phyloP scores from a whole-genome alignment of 1,139 yeast species.

The Pichia sp. region DNA sequence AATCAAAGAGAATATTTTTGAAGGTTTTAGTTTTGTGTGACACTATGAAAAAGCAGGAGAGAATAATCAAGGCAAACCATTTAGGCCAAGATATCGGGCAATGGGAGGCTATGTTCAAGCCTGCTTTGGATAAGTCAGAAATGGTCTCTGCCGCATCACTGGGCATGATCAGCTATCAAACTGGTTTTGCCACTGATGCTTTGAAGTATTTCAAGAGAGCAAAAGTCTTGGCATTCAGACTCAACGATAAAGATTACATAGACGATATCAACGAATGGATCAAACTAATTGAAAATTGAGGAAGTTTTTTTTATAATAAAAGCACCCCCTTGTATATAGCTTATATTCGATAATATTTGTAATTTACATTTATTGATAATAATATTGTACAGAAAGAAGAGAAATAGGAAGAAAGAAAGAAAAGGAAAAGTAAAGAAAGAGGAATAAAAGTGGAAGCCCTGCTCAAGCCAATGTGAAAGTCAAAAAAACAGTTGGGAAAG shows the following conservation, averaged over 20 bases:
- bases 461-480: not conserved
- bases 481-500: not conserved
- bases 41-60: conserved; percentile 16
- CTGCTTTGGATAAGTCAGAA: conserved; percentile 22
- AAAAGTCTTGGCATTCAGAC: conserved; percentile 16
- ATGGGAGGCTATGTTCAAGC: conserved; percentile 17
- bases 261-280: conserved; percentile 21
- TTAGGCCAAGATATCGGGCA: conserved; percentile 14
- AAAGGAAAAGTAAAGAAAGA: not conserved
- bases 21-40: conserved; percentile 19
- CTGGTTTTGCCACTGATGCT: conserved; percentile 13
- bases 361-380: not conserved
- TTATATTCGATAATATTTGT: not conserved
- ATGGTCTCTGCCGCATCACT: conserved; percentile 24
- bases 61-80: conserved; percentile 8
- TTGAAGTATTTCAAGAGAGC: conserved; percentile 20
- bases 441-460: not conserved
- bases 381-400: conserved; percentile 1
- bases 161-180: conserved; percentile 19
- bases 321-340: not conserved
- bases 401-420: not conserved
- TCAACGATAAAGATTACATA: conserved; percentile 17
- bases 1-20: conserved; percentile 19
- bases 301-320: not conserved
- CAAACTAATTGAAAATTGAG: conserved; percentile 9